Evolutionary conservation across 495 filamentous ascomycete genomes (phyloP), one percentile per base, ranked within the genome.

Genomic region (Aspergillus bertholletiae): DNA sequence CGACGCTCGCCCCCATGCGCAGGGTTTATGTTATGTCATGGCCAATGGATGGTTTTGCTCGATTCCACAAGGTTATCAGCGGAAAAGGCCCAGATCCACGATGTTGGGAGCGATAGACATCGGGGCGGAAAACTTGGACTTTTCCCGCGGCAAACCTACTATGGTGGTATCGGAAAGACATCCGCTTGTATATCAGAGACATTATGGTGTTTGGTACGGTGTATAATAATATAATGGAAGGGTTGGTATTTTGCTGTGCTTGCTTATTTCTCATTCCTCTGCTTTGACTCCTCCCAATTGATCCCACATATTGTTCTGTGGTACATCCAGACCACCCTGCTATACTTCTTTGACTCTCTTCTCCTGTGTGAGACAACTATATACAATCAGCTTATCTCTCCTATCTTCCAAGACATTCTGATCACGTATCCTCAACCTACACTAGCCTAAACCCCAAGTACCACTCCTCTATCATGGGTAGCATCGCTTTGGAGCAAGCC

Each of bases 91-190:
- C 47, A 46, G 53, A 54, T 46, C 28, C 37, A 50, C 32, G 55
- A 49, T 43, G 50, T 23, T 54, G 53, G 47, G 49, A 51, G 30
- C 53, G 56, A 51, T 57, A 54, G 58, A 56, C 53, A 61, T 69
- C 69, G 64, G 61, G 60, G 21, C 65, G 69, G 70, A 61, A 70
- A 74, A 72, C 58, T 30, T 41, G 22, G 30, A 47, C 46, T 59
- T 74, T 73, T 71, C 58, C 70, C 70, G 72, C 68, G 71, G 70
- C 56, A 74, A 74, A 70, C 64, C 53, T 26, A 22, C 18, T 35
- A 34, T 35, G 55, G 26, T 28, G 55, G 37, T 49, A 50, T 56
- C 62, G 55, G 58, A 40, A 68, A 65, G 51, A 26, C 6, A 35
- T 41, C 51, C 41, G 23, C 53, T 57, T 68, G 67, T 72, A 72